Evolutionary conservation across 116 monocot genomes (phyloP).

Genomic region (Trichopus zeylanicus): DNA sequence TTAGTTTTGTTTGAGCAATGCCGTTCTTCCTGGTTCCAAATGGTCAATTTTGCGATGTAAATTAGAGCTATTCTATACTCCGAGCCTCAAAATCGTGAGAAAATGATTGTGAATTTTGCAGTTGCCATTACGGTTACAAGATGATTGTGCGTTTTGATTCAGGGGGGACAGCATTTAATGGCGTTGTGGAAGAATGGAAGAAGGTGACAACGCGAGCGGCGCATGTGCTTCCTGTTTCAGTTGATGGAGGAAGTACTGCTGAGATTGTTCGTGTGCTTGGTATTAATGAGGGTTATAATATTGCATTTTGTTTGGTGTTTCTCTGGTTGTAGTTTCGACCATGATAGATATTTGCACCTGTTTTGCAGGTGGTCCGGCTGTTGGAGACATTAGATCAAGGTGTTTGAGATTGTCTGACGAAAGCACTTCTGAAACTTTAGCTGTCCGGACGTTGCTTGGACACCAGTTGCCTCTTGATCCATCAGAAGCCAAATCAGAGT

Average conservation of each 20-base stretch:
- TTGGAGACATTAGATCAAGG: conserved; percentile 79
- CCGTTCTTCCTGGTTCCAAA: not conserved
- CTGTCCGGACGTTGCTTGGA: conserved; percentile 65
- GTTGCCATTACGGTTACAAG: too few relatives aligned
- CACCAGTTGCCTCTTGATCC: conserved; percentile 60
- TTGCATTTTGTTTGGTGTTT: not conserved
- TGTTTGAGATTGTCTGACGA: conserved; percentile 74
- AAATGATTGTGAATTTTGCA: too few relatives aligned
- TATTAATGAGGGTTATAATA: conserved; percentile 18
- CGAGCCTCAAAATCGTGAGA: too few relatives aligned
- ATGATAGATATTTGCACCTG: conserved; percentile 1
- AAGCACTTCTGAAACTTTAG: conserved; percentile 66
- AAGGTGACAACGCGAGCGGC: conserved; percentile 79
- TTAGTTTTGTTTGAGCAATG: too few relatives aligned
- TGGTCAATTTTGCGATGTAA: not conserved
- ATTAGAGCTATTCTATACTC: too few relatives aligned
- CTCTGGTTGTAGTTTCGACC: not conserved
- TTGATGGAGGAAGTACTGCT: conserved; percentile 95
- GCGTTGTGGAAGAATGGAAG: conserved; percentile 88
- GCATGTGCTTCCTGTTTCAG: conserved; percentile 94
- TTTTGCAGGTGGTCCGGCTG: conserved; percentile 67
- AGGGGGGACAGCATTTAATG: conserved; percentile 99
- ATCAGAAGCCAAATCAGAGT: conserved; percentile 52
- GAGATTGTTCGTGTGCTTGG: conserved; percentile 98
- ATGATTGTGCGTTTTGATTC: too few relatives aligned